Conservation (phyloP, 139 green algal species). For the Asterochloris sp. region DNA sequence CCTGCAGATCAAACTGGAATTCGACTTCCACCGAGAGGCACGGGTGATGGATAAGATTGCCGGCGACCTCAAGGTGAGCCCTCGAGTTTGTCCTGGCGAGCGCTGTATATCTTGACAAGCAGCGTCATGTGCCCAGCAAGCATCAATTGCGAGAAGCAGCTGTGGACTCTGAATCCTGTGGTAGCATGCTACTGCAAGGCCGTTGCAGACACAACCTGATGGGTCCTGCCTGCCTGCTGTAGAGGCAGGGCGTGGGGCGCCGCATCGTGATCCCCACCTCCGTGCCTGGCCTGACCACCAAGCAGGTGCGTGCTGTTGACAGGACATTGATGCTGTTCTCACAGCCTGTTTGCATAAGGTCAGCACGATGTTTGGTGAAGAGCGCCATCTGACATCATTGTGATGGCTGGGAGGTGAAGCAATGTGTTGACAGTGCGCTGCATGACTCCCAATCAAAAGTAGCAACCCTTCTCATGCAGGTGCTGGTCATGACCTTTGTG, state of each 20-base stretch:
- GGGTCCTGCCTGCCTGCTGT: background rate
- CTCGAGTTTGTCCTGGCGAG: background rate
- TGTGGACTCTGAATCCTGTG: too few relatives aligned
- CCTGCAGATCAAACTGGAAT: conserved; percentile 62
- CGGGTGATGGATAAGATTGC: conserved; percentile 84
- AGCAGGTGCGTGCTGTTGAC: background rate
- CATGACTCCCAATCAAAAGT: too few relatives aligned
- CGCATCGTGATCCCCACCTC: conserved; percentile 65
- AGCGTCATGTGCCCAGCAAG: background rate
- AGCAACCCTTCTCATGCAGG: conserved; percentile 7
- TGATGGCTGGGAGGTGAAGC: too few relatives aligned
- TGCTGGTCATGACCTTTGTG: conserved; percentile 93
- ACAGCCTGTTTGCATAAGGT: too few relatives aligned
- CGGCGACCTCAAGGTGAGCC: conserved; percentile 47
- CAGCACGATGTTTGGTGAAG: too few relatives aligned
- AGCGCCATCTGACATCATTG: too few relatives aligned
- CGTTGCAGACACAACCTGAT: background rate
- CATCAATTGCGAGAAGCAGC: background rate
- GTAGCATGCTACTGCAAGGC: background rate
- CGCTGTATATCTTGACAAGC: too few relatives aligned
- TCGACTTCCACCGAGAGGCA: conserved; percentile 88
- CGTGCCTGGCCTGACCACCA: conserved; percentile 72
- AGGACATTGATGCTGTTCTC: too few relatives aligned
- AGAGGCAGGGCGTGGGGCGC: conserved; percentile 32
- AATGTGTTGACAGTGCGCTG: too few relatives aligned